Percentiles rank a stretch among this genome's conserved stretches.
These are phyloP conservation scores for Colletotrichum tropicicola DNA, from an alignment of 2,329 filamentous ascomycete genomes.

Conservation along the genomic window DNA sequence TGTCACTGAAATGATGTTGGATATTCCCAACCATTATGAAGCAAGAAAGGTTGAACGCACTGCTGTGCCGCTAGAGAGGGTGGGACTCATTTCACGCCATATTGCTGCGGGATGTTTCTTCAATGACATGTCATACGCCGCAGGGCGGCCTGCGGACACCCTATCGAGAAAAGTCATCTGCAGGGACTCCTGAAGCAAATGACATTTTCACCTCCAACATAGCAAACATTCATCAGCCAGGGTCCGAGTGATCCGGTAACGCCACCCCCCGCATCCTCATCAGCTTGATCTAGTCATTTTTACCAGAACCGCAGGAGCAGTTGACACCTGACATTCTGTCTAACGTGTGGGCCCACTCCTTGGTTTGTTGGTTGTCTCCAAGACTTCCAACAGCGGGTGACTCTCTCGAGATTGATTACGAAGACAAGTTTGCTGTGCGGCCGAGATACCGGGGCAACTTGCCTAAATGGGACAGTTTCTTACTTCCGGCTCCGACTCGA, in stretches of 20 bases:
- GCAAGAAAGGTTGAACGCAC: not conserved
- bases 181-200: not conserved
- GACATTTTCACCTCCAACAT: not conserved
- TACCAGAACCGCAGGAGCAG: not conserved
- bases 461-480: too few relatives aligned
- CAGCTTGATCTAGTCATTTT: not conserved
- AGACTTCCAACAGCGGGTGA: not conserved
- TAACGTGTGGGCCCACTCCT: not conserved
- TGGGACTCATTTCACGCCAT: not conserved
- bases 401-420: not conserved
- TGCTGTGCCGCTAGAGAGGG: not conserved
- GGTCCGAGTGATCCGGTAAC: not conserved
- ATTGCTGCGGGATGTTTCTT: not conserved
- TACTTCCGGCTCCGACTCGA: too few relatives aligned
- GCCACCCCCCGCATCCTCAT: not conserved
- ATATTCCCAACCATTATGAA: too few relatives aligned
- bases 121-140: not conserved
- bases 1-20: too few relatives aligned
- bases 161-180: not conserved
- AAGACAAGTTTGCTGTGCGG: too few relatives aligned
- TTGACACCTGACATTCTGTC: not conserved
- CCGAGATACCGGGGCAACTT: too few relatives aligned
- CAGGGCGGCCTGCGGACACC: not conserved
- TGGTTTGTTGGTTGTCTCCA: not conserved
- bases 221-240: too few relatives aligned